These are phyloP conservation scores for Suillus fuscotomentosus DNA, from an alignment of 768 basidiomycete species.

Conservation along the genomic window DNA sequence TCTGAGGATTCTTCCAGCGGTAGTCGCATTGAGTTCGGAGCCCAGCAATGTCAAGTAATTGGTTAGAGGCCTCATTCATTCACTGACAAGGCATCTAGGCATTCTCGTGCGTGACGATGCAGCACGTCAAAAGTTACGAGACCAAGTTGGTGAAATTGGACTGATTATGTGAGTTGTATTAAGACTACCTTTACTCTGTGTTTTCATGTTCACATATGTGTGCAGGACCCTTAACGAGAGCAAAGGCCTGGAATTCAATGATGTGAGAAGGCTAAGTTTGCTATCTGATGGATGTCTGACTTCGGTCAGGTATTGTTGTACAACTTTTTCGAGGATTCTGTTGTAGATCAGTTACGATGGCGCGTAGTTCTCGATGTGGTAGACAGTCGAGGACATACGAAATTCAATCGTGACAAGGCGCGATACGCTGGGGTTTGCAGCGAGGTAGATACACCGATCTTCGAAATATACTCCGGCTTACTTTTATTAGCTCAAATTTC, in stretches of 20 bases:
- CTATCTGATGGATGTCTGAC: background rate
- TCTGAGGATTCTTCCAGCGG: constrained; percentile 33
- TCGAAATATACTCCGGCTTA: background rate
- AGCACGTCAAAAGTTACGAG: constrained; percentile 44
- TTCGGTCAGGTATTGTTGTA: constrained; percentile 60
- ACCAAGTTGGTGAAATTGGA: constrained; percentile 58
- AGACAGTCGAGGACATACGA: constrained; percentile 25
- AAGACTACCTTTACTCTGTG: background rate
- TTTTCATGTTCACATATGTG: background rate
- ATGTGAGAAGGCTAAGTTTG: constrained; percentile 6
- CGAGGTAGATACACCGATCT: constrained; percentile 39
- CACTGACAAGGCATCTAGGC: constrained; percentile 35
- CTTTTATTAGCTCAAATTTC: constrained; percentile 50
- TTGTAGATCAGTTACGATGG: constrained; percentile 52
- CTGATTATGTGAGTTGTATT: constrained; percentile 49
- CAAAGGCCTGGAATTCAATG: constrained; percentile 28
- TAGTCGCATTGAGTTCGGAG: constrained; percentile 56
- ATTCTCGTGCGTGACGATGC: constrained; percentile 66
- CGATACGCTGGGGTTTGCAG: constrained; percentile 55
- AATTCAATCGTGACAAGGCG: constrained; percentile 41
- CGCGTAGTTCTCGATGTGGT: constrained; percentile 49
- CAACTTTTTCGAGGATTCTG: constrained; percentile 72
- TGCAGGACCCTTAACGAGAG: constrained; percentile 32
- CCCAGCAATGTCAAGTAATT: constrained; percentile 52
- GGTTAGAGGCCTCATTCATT: background rate